phyloP scores from a whole-genome alignment of 2,329 filamentous ascomycete genomes.

The Aspergillus aculeatinus region DNA sequence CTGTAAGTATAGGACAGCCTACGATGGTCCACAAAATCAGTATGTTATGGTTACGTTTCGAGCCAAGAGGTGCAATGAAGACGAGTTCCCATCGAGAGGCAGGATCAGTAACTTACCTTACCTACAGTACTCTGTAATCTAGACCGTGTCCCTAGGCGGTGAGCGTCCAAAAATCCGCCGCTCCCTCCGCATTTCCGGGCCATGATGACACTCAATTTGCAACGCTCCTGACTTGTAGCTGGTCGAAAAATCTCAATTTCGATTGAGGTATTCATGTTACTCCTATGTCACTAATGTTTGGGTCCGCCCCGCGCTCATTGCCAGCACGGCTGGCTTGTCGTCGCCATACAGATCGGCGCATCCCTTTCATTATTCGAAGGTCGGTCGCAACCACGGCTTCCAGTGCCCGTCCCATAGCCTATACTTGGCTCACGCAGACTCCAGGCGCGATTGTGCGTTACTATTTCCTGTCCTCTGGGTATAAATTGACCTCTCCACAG shows the following conservation, averaged over 20 bases:
- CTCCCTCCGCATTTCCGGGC: constrained; percentile 1
- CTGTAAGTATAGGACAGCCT: no score
- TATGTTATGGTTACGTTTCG: no score
- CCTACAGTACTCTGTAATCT: no score
- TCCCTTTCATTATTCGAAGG: constrained; percentile 10
- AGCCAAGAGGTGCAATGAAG: no score
- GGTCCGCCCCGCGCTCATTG: constrained; percentile 17
- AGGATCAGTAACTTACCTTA: no score
- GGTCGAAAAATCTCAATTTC: neutral
- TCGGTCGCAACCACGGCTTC: constrained; percentile 12
- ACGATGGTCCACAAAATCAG: no score
- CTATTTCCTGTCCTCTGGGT: neutral
- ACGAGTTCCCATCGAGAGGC: no score
- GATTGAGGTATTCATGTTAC: constrained; percentile 15
- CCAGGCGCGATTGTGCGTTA: constrained; percentile 31
- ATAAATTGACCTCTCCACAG: constrained; percentile 21
- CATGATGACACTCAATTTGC: neutral
- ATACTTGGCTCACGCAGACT: constrained; percentile 35
- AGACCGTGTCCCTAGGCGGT: neutral
- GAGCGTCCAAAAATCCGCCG: neutral
- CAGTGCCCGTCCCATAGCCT: constrained; percentile 23
- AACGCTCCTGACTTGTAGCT: neutral
- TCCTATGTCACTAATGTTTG: constrained; percentile 24
- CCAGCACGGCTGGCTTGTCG: constrained; percentile 21
- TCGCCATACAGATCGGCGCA: neutral